Percentiles rank a stretch among this genome's conserved stretches.
These are phyloP conservation scores for Mortierella sp. DNA, from an alignment of 371 early-diverging fungal genomes.

Conservation along the genomic window DNA sequence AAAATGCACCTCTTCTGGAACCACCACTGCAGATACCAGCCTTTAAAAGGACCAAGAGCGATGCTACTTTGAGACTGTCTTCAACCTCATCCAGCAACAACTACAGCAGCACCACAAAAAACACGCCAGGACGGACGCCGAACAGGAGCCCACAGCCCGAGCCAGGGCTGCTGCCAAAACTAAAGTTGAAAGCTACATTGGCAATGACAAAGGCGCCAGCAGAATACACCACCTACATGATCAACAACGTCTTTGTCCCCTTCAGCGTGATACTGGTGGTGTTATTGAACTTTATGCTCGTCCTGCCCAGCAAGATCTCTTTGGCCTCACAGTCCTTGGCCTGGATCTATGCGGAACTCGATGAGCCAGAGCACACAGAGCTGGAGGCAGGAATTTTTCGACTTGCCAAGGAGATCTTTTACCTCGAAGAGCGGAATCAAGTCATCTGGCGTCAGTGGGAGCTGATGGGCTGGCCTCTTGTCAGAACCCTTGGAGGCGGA, in stretches of 20 bases:
- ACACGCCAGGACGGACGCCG: not conserved
- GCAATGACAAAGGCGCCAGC: conserved; percentile 33
- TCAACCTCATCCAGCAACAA: not conserved
- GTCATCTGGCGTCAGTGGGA: conserved; percentile 57
- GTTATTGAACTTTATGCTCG: conserved; percentile 32
- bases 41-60: not conserved
- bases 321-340: conserved; percentile 32
- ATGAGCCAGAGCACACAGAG: conserved; percentile 42
- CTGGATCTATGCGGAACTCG: conserved; percentile 56
- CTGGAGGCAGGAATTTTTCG: conserved; percentile 36
- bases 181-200: conserved; percentile 15
- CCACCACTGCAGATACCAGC: conserved; percentile 27
- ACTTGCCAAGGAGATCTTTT: conserved; percentile 45
- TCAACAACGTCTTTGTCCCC: conserved; percentile 36
- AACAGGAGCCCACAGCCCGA: not conserved
- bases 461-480: conserved; percentile 55
- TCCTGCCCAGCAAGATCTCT: conserved; percentile 25
- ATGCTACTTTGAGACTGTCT: not conserved
- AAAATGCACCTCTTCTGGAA: conserved; percentile 22
- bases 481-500: conserved; percentile 39
- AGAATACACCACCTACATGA: conserved; percentile 34
- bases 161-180: not conserved
- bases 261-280: conserved; percentile 29
- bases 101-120: not conserved
- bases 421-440: conserved; percentile 50